A percentile compares a stretch with the other conserved stretches of the same genome.
phyloP scores from a whole-genome alignment of 306 rosid species.

The Acacia acuminata region DNA sequence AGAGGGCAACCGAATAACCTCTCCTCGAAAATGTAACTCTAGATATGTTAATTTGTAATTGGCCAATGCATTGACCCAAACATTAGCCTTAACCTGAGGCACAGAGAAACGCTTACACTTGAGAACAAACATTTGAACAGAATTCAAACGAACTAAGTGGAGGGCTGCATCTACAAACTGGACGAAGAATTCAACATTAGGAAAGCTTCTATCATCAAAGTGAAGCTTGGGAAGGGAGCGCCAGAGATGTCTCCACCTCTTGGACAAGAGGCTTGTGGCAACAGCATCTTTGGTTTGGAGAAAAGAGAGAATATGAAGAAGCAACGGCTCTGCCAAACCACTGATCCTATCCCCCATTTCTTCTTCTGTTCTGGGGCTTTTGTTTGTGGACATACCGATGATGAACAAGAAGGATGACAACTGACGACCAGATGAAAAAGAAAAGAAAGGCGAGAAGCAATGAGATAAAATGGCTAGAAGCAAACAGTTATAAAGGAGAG shows the following conservation, averaged over 20 bases:
- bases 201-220: no score
- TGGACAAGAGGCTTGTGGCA: no score
- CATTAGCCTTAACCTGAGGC: neutral
- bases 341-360: neutral
- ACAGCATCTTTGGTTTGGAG: neutral
- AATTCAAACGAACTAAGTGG: neutral
- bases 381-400: neutral
- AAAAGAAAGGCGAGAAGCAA: neutral
- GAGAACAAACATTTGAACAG: neutral
- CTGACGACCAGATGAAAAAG: neutral
- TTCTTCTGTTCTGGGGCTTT: neutral
- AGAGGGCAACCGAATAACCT: neutral
- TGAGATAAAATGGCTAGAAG: neutral
- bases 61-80: neutral
- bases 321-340: neutral
- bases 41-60: neutral
- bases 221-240: neutral
- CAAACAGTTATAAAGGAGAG: no score
- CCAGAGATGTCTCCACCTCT: no score
- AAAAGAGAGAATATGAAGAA: neutral
- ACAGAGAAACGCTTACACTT: neutral
- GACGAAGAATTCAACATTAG: neutral
- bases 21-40: neutral
- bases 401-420: neutral
- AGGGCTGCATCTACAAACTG: neutral